phyloP scores from a whole-genome alignment of 2,329 filamentous ascomycete genomes.

The Sporothrix luriei region DNA sequence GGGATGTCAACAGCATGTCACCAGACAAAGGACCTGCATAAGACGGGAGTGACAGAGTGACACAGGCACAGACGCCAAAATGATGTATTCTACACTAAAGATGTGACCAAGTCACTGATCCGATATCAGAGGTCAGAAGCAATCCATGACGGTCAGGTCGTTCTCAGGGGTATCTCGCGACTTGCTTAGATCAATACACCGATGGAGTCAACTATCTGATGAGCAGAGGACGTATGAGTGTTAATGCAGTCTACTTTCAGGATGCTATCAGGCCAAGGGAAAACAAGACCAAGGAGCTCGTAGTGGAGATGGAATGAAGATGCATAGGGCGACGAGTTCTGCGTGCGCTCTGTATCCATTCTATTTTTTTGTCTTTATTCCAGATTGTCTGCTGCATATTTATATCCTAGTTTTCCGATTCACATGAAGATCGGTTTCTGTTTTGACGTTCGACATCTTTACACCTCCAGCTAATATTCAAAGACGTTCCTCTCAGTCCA shows the following conservation, averaged over 20 bases:
- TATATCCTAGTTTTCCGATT: no score
- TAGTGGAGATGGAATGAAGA: no score
- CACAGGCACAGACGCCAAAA: not conserved
- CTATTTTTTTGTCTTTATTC: not conserved
- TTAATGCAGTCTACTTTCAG: not conserved
- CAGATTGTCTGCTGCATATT: no score
- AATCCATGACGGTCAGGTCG: not conserved
- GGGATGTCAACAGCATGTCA: not conserved
- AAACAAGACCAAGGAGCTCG: no score
- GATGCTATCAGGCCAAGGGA: not conserved
- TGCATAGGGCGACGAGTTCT: no score
- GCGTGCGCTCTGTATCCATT: no score
- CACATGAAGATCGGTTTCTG: no score
- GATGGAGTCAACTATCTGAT: not conserved
- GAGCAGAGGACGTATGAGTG: not conserved
- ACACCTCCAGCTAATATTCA: not conserved
- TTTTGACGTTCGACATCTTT: slow-evolving; percentile 1
- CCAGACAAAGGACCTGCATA: not conserved
- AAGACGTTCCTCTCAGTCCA: not conserved
- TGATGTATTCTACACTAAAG: not conserved
- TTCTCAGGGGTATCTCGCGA: not conserved
- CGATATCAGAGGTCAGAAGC: not conserved
- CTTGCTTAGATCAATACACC: not conserved
- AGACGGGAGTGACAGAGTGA: not conserved
- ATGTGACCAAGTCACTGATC: not conserved